These are phyloP conservation scores for Penicillium psychrosexuale DNA, from an alignment of 2,329 filamentous ascomycete species.

Conservation along the genomic window DNA sequence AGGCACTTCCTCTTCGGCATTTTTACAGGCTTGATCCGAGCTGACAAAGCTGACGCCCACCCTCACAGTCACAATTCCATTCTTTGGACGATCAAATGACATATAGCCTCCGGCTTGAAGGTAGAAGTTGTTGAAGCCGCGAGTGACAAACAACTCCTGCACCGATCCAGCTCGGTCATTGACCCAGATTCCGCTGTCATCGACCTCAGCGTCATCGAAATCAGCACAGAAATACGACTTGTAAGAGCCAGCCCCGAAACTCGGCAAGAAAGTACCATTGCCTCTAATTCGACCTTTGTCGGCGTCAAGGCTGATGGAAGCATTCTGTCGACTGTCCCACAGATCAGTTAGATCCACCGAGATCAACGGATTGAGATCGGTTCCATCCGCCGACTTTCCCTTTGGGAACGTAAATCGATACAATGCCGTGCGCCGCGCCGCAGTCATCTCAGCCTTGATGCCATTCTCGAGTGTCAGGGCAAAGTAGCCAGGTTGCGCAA, in stretches of 20 bases:
- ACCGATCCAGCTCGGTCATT: slow-evolving; percentile 56
- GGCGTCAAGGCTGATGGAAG: slow-evolving; percentile 52
- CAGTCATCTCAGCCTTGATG: slow-evolving; percentile 62
- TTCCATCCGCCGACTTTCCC: slow-evolving; percentile 17
- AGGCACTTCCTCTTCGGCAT: slow-evolving; percentile 64
- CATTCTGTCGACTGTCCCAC: slow-evolving; percentile 59
- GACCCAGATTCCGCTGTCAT: slow-evolving; percentile 59
- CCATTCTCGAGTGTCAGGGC: slow-evolving; percentile 55
- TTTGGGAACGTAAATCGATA: slow-evolving; percentile 63
- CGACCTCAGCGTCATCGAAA: slow-evolving; percentile 55
- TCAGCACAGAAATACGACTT: slow-evolving; percentile 63
- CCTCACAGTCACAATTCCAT: slow-evolving; percentile 56
- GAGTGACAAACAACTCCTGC: slow-evolving; percentile 53
- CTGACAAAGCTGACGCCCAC: slow-evolving; percentile 68
- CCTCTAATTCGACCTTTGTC: slow-evolving; percentile 58
- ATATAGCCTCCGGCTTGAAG: slow-evolving; percentile 62
- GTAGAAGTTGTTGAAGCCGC: slow-evolving; percentile 52
- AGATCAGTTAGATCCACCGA: slow-evolving; percentile 63
- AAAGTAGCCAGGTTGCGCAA: slow-evolving; percentile 62
- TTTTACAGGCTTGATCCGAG: slow-evolving; percentile 60
- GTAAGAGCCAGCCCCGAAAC: slow-evolving; percentile 61
- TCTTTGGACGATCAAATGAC: slow-evolving; percentile 51
- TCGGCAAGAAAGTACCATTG: slow-evolving; percentile 57
- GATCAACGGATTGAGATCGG: slow-evolving; percentile 53
- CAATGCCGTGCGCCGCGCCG: slow-evolving; percentile 57